Evolutionary conservation across 768 basidiomycete species (phyloP), one percentile per base, ranked within the genome.

Genomic region (Leccinum ochraceum): DNA sequence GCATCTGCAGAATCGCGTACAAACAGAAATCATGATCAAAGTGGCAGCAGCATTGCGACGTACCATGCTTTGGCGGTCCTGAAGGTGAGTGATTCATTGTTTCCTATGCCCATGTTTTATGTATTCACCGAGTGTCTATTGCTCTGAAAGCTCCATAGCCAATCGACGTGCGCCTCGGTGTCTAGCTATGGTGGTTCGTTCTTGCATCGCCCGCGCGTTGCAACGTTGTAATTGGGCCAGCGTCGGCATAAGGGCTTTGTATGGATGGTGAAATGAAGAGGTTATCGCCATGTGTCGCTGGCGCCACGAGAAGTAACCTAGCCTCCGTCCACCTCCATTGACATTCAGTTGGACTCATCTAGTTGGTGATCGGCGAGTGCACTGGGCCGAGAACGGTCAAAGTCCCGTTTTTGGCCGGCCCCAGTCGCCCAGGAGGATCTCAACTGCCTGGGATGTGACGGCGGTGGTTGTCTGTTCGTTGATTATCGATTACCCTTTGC

Each of bases 401-500:
- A 20, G n/a, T 32, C 50, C 50, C 51, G 17, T 24, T 28, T 26
- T 26, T 51, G 51, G 8, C 13, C 20, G 1, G 1, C 13, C 32
- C 52, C 13, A n/a, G 37, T 30, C 34, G n/a, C 9, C 36, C 36
- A 39, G 32, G 32, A 17, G 26, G 14, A 26, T 26, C 22, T 26
- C 7, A 49, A 14, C 48, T 32, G 11, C 17, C n/a, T 24, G 26
- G 16, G 0, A 14, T 30, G 28, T 10, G 26, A 6, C n/a, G 51
- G n/a, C 30, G 50, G 49, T 28, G 51, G 32, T 44, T 6, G 36
- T 63, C 22, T 36, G 57, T 51, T 50, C 28, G 42, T 48, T 37
- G 63, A 52, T 51, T 61, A 26, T 48, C 30, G 63, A 52, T 51
- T 61, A 26, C 53, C 42, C 39, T 55, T 56, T 55, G 53, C 52